These are phyloP conservation scores for Fraxinus velutina DNA, from an alignment of 305 asterid species.

Conservation along the genomic window DNA sequence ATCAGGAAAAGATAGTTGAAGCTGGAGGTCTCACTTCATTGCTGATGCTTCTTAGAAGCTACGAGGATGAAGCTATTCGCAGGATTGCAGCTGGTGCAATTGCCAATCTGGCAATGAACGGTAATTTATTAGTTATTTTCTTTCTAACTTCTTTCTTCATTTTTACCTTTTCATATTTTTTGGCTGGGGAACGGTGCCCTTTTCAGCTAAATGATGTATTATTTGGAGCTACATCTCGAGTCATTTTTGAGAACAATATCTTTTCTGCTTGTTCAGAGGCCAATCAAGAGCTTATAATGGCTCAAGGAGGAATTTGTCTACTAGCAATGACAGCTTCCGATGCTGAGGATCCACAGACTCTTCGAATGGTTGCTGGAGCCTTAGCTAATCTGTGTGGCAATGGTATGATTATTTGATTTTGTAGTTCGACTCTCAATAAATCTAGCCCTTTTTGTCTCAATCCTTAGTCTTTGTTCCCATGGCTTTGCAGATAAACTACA, in stretches of 20 bases:
- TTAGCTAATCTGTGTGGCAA: slow-evolving; percentile 97
- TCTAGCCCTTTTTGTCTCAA: slow-evolving; percentile 8
- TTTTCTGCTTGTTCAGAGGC: slow-evolving; percentile 51
- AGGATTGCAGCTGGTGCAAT: slow-evolving; percentile 99
- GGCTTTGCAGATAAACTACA: slow-evolving; percentile 78
- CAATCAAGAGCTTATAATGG: slow-evolving; percentile 94
- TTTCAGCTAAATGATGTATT: slow-evolving; percentile 12
- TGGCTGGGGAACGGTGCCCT: neutral
- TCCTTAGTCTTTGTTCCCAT: slow-evolving; percentile 22
- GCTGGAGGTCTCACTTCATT: slow-evolving; percentile 98
- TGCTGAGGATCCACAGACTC: slow-evolving; percentile 98
- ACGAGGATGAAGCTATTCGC: slow-evolving; percentile 89
- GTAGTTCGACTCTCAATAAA: neutral
- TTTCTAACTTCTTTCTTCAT: neutral
- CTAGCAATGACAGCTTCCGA: slow-evolving; percentile 84
- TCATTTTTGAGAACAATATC: slow-evolving; percentile 1
- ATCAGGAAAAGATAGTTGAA: slow-evolving; percentile 95
- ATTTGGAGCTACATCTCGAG: slow-evolving; percentile 3
- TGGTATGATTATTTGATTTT: slow-evolving; percentile 45
- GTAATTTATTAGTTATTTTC: slow-evolving; percentile 28
- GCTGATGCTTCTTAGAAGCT: slow-evolving; percentile 86
- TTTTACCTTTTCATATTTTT: neutral
- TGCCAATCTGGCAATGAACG: slow-evolving; percentile 99
- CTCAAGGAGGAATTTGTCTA: slow-evolving; percentile 84
- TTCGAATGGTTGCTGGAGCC: slow-evolving; percentile 99